phyloP scores from a whole-genome alignment of 2,329 filamentous ascomycete species.

The Colletotrichum sidae region DNA sequence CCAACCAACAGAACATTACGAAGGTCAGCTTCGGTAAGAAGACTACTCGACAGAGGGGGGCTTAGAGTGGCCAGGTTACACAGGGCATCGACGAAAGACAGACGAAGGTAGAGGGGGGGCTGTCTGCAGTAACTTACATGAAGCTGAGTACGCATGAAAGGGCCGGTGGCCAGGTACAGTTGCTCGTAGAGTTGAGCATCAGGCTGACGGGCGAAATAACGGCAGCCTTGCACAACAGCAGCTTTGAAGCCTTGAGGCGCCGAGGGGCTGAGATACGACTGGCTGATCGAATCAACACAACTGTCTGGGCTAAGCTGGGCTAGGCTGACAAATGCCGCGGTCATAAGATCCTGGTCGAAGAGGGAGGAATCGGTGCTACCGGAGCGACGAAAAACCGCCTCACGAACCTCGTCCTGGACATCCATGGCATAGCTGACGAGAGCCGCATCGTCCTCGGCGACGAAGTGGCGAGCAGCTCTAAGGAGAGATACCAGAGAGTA shows the following conservation, averaged over 20 bases:
- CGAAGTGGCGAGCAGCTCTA: slow-evolving; percentile 73
- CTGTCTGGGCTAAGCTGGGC: slow-evolving; percentile 71
- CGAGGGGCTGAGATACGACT: slow-evolving; percentile 66
- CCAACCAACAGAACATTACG: slow-evolving; percentile 17
- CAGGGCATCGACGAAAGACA: no score
- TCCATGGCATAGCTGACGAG: slow-evolving; percentile 76
- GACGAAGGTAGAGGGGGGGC: no score
- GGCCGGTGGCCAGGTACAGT: slow-evolving; percentile 66
- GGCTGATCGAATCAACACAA: slow-evolving; percentile 67
- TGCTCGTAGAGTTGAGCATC: slow-evolving; percentile 62
- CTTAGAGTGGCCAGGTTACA: background rate
- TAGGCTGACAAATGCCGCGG: slow-evolving; percentile 74
- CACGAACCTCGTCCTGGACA: slow-evolving; percentile 75
- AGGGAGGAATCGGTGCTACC: slow-evolving; percentile 58
- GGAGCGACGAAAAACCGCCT: slow-evolving; percentile 71
- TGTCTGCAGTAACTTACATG: slow-evolving; percentile 55
- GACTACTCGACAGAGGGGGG: background rate
- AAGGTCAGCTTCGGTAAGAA: background rate
- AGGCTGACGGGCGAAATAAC: slow-evolving; percentile 68
- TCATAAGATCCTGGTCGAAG: slow-evolving; percentile 74
- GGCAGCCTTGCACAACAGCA: slow-evolving; percentile 71
- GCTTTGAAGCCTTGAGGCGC: slow-evolving; percentile 72
- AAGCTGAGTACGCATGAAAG: slow-evolving; percentile 67
- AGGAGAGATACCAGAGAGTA: slow-evolving; percentile 73
- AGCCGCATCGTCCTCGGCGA: slow-evolving; percentile 70